Base-by-base conservation (phyloP, 805 yeast species). In the Wickerhamomyces chambardii region DNA sequence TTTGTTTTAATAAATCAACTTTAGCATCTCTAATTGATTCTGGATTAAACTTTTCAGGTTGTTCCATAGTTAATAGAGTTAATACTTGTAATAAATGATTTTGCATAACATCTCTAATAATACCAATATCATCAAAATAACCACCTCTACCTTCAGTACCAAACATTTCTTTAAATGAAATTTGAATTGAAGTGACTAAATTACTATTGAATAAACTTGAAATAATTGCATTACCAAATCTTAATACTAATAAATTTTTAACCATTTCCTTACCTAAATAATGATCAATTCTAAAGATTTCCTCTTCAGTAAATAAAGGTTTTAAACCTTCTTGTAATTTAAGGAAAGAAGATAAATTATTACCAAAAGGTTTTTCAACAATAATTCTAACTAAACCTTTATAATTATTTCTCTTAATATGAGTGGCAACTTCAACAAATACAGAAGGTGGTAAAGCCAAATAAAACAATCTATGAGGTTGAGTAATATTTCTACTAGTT, bases 91-190 rank as follows among this genome's bases (percentile, higher is more conserved):
- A 69, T 50, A 92, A 63, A 64, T 92, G 98, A 70, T 92, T 92
- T 68, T 92, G 98, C 86, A 92, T 90, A 32, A 92, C 97, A 56
- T 92, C 98, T 61, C 98, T 78, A 47, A 92, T 84, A 55, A 92
- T 92, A 39, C 98, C 98, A 52, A 89, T 86, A 37, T 71, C 68
- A 62, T 92, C 97, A 54, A 92, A 92, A 66, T 92, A 92, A 28
- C 98, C 98, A 48, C 98, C 98, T 57, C 98, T 78, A 38, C 98
- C 98, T 64, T 92, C 96, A 29, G 98, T 92, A 37, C 98, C 98
- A 50, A 92, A 92, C n/a, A 92, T 85, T 66, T 92, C 98, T 66
- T 92, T 92, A 70, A 92, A 90, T 12, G 90, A 74, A 47, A 92
- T 78, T 67, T 90, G 96, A 42, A 92, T 78, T 28, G 80, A 74